Conservation (phyloP, 148 eudicot genomes). For the Persicaria maculosa region DNA sequence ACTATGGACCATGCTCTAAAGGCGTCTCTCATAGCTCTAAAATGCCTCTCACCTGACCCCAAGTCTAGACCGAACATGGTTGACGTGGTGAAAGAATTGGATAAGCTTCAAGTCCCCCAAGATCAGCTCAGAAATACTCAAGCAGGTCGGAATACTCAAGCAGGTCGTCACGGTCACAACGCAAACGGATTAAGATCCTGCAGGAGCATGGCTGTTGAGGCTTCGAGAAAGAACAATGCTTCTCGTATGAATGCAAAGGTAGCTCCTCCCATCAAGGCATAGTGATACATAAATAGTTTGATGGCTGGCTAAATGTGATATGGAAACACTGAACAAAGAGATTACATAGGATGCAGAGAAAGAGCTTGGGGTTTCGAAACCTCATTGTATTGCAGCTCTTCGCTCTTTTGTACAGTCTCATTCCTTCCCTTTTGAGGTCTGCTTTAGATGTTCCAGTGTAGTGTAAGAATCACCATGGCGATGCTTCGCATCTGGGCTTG, state of each 20-base stretch:
- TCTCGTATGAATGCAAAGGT: constrained; percentile 1
- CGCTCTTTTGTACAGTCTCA: constrained; percentile 2
- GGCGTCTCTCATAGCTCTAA: constrained; percentile 47
- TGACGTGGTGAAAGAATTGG: constrained; percentile 53
- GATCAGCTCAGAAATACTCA: background rate
- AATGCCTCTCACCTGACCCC: constrained; percentile 67
- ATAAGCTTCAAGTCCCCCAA: constrained; percentile 43
- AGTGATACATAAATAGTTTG: background rate
- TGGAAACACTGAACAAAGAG: background rate
- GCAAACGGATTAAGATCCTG: background rate
- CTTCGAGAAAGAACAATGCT: constrained; percentile 2
- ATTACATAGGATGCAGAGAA: background rate
- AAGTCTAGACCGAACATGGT: constrained; percentile 56
- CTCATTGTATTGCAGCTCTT: background rate
- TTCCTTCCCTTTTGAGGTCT: background rate
- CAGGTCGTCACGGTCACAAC: background rate
- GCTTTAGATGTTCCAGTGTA: background rate
- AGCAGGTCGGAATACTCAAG: background rate
- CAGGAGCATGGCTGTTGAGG: constrained; percentile 6
- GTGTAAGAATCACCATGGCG: background rate
- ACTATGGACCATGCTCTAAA: constrained; percentile 33
- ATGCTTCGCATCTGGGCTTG: background rate
- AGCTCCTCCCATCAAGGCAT: constrained; percentile 5
- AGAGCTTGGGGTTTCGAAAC: background rate
- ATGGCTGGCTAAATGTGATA: no score